Conservation (phyloP, 768 basidiomycete species). For the Amanita inopinata region DNA sequence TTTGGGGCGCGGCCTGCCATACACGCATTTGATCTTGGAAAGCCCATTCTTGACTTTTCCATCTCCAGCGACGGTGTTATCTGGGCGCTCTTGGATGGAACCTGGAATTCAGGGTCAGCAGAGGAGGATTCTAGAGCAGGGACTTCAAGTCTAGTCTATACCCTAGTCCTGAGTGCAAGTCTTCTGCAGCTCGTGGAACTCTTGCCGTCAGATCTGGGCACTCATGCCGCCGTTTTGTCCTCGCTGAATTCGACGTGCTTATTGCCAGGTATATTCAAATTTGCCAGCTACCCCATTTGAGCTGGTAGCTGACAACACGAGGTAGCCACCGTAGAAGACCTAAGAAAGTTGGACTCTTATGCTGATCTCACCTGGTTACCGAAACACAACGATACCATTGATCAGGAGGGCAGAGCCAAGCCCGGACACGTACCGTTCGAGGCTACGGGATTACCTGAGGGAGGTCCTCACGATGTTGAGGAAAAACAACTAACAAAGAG, state of each 20-base stretch:
- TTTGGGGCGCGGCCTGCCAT: constrained; percentile 6
- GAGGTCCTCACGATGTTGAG: constrained; percentile 12
- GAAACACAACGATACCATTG: constrained; percentile 36
- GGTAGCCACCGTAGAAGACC: constrained; percentile 37
- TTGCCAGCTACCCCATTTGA: too few relatives aligned
- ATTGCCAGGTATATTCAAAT: constrained; percentile 31
- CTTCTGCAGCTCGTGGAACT: constrained; percentile 25
- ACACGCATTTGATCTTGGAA: constrained; percentile 15
- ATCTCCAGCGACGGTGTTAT: constrained; percentile 14
- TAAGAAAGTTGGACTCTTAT: constrained; percentile 53
- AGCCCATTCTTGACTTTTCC: constrained; percentile 16
- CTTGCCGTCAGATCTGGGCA: constrained; percentile 13
- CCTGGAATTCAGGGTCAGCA: constrained; percentile 10
- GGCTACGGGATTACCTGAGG: constrained; percentile 5
- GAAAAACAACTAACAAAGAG: constrained; percentile 30
- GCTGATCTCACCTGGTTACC: constrained; percentile 46
- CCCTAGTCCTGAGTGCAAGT: constrained; percentile 3
- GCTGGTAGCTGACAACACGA: constrained; percentile 1
- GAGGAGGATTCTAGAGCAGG: constrained; percentile 9
- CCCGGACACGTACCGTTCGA: constrained; percentile 3
- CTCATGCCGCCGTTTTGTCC: constrained; percentile 23
- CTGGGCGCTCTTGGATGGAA: constrained; percentile 18
- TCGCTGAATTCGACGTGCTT: constrained; percentile 37
- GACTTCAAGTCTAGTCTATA: too few relatives aligned
- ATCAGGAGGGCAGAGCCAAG: constrained; percentile 6